Percentiles rank a stretch among this genome's conserved stretches.
phyloP scores from a whole-genome alignment of 2,329 filamentous ascomycete genomes.

The Fusarium albidum region DNA sequence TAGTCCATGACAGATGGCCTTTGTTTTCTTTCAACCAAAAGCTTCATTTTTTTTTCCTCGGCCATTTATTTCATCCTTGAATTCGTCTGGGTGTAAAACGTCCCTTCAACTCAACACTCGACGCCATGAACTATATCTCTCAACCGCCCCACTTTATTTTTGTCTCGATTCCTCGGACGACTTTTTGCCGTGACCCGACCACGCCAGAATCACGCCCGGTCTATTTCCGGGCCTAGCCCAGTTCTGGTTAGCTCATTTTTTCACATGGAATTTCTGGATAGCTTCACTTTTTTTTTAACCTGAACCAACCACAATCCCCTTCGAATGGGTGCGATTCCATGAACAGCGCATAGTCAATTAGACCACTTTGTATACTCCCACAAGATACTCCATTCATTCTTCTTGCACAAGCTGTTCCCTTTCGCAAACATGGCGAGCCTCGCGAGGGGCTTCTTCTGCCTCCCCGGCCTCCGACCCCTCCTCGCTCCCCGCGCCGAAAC shows the following conservation, averaged over 20 bases:
- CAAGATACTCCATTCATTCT: not conserved
- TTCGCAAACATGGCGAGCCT: slow-evolving; percentile 43
- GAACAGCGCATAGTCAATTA: slow-evolving; percentile 13
- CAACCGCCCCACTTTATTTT: slow-evolving; percentile 20
- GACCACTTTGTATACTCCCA: not conserved
- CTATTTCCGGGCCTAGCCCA: slow-evolving; percentile 25
- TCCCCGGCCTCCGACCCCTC: slow-evolving; percentile 39
- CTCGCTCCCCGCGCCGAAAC: slow-evolving; percentile 34
- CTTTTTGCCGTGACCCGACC: slow-evolving; percentile 32
- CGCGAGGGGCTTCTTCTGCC: slow-evolving; percentile 42
- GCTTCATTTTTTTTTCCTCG: not conserved
- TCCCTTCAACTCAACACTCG: not conserved
- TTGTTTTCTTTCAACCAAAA: not conserved
- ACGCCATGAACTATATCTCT: slow-evolving; percentile 15
- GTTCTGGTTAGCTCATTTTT: slow-evolving; percentile 11
- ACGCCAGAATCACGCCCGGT: slow-evolving; percentile 8
- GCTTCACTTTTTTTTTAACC: slow-evolving; percentile 30
- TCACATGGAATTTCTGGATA: slow-evolving; percentile 31
- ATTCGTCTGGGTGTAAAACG: not conserved
- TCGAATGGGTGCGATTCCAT: slow-evolving; percentile 18
- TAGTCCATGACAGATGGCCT: not conserved
- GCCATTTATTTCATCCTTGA: too few species aligned
- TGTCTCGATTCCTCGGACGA: slow-evolving; percentile 26
- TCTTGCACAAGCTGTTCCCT: not conserved
- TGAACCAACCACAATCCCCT: slow-evolving; percentile 4